Evolutionary conservation across 140 eudicot genomes (phyloP).

Genomic region (Stevia rebaudiana): DNA sequence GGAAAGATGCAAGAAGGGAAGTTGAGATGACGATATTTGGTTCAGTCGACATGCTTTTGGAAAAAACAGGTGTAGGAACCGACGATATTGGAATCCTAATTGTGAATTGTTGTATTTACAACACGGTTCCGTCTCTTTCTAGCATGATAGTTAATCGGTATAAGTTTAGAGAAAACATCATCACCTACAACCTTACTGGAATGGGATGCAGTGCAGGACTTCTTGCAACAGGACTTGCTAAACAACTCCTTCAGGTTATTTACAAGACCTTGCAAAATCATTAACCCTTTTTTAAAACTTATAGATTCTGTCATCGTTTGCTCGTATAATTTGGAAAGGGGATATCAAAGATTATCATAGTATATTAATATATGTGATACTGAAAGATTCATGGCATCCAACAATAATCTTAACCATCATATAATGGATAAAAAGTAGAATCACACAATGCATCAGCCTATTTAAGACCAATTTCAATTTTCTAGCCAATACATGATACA

Average conservation of each 20-base stretch:
- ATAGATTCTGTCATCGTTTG: background rate
- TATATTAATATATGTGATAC: background rate
- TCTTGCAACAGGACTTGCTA: slow-evolving; percentile 33
- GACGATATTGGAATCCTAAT: slow-evolving; percentile 35
- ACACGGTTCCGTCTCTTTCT: slow-evolving; percentile 30
- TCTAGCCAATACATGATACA: too few relatives aligned
- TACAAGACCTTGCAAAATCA: slow-evolving; percentile 3
- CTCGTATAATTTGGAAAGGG: background rate
- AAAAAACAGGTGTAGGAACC: slow-evolving; percentile 28
- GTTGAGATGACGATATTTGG: slow-evolving; percentile 37
- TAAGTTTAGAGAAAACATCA: slow-evolving; percentile 29
- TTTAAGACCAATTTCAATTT: background rate
- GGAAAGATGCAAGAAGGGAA: slow-evolving; percentile 36
- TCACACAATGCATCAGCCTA: background rate
- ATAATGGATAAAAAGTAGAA: background rate
- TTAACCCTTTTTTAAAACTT: background rate
- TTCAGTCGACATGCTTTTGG: slow-evolving; percentile 31
- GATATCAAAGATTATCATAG: background rate
- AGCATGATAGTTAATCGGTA: slow-evolving; percentile 36
- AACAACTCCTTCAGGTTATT: slow-evolving; percentile 41
- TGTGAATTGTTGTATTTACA: slow-evolving; percentile 37
- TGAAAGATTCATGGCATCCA: background rate
- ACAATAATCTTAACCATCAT: background rate
- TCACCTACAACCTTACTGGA: slow-evolving; percentile 34
- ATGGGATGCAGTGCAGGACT: slow-evolving; percentile 55